Conservation (phyloP, 805 yeast genomes). For the Jamesozyma lodderae region DNA sequence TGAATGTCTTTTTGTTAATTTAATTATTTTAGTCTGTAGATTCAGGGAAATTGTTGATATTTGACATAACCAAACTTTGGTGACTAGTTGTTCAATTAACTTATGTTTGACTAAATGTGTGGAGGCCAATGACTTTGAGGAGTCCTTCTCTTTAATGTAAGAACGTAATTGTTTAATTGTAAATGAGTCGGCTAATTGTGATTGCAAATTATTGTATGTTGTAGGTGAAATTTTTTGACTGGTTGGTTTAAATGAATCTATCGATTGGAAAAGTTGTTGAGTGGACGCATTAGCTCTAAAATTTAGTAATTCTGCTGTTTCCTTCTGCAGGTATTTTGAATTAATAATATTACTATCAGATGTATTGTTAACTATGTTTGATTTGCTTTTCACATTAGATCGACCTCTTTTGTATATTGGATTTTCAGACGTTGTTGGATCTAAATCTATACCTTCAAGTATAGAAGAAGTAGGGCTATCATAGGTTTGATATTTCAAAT, state of each 20-base stretch:
- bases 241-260: slow-evolving; percentile 21
- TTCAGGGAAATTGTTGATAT: not conserved
- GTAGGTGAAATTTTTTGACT: slow-evolving; percentile 14
- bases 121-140: not conserved
- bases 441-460: slow-evolving; percentile 24
- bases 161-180: slow-evolving; percentile 22
- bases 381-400: not conserved
- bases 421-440: not conserved
- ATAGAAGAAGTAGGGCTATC: slow-evolving; percentile 10
- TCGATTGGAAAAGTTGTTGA: slow-evolving; percentile 23
- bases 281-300: slow-evolving; percentile 18
- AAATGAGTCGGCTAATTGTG: slow-evolving; percentile 18
- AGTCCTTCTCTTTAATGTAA: slow-evolving; percentile 11
- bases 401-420: not conserved
- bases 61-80: slow-evolving; percentile 17
- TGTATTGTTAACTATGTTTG: not conserved
- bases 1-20: slow-evolving; percentile 3
- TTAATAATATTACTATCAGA: not conserved
- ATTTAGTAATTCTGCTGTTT: slow-evolving; percentile 15
- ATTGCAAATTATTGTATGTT: slow-evolving; percentile 15
- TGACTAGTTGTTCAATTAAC: slow-evolving; percentile 11
- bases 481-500: not conserved
- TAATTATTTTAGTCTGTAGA: slow-evolving; percentile 2
- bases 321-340: not conserved
- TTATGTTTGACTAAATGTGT: slow-evolving; percentile 6